Evolutionary conservation across 495 filamentous ascomycete genomes (phyloP), one percentile per base, ranked within the genome.

Genomic region (Neurospora hispaniola): DNA sequence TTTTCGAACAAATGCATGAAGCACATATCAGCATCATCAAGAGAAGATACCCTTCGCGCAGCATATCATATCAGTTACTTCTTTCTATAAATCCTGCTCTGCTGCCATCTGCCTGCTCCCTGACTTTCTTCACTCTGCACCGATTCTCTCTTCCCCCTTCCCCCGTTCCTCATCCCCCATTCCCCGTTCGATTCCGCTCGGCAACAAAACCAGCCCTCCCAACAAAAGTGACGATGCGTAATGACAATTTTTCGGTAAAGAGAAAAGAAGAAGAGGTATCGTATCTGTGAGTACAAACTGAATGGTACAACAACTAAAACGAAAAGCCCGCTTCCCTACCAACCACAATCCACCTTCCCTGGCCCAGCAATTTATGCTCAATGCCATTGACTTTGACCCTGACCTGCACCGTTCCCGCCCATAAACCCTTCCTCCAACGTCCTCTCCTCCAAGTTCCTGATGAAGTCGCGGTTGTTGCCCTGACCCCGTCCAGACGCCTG

Each of bases 381-480:
- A 71, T 88, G 85, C 86, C 86, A 88, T 41, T 82, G 82, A 71
- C 74, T 84, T 75, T 87, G 85, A 39, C 71, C 69, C 54, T 66
- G 54, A 31, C 54, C 54, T 62, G 14, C 23, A 62, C 54, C 54
- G 68, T 75, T 80, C 38, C 77, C 73, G 35, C 83, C 84, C 85
- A 88, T 85, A 72, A 87, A 88, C 40, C 93, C 92, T 79, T 99
- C 96, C 80, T 97, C 94, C 69, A 98, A 83, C 3, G 94, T 97
- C 54, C 96, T 88, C 78, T 98, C 96, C 80, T 98, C 96, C 74
- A 99, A 84, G 73, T 91, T 97, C 69, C 96, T 88, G 74, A 98
- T 96, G 78, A 99, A 96, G 78, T 98, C 93, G 31, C 93, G 86
- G 76, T 93, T 94, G 73, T 89, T 85, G 73, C 89, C 83, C 85